These are phyloP conservation scores for Saprolegnia parasitica DNA, from an alignment of 352 stramenopile genomes.

Conservation along the genomic window DNA sequence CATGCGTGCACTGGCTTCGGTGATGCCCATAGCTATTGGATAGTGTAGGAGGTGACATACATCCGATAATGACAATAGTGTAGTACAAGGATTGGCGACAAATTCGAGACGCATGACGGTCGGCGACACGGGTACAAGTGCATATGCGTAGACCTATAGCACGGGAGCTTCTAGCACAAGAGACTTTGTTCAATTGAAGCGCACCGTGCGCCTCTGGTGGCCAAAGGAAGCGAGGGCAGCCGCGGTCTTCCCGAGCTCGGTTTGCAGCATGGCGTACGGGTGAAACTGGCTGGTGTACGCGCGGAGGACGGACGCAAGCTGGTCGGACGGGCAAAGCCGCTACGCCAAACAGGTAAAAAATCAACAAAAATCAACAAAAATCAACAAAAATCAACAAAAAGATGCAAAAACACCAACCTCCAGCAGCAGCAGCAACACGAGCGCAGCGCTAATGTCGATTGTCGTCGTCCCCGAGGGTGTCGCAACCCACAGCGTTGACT, in stretches of 20 bases:
- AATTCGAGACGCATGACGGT: too few relatives aligned
- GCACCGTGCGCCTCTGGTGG: background rate
- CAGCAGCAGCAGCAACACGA: conserved; percentile 12
- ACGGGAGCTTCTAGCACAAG: too few relatives aligned
- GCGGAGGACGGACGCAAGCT: background rate
- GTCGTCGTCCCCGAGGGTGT: background rate
- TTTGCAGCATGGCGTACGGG: conserved; percentile 6
- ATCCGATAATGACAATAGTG: too few relatives aligned
- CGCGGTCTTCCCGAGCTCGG: background rate
- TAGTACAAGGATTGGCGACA: too few relatives aligned
- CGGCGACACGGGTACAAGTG: too few relatives aligned
- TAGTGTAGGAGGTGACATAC: background rate
- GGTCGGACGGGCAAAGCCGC: too few relatives aligned
- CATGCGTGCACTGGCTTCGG: background rate
- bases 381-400: conserved; percentile 4
- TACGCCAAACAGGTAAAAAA: background rate
- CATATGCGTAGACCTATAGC: too few relatives aligned
- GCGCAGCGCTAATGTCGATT: conserved; percentile 11
- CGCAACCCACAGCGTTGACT: too few relatives aligned
- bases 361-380: conserved; percentile 3
- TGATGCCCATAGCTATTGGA: background rate
- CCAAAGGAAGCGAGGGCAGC: background rate
- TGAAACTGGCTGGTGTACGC: conserved; percentile 15
- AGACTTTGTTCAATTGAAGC: too few relatives aligned
- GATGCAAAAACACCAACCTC: background rate